phyloP scores from a whole-genome alignment of 345 rosid species.

The Camelina laxa region DNA sequence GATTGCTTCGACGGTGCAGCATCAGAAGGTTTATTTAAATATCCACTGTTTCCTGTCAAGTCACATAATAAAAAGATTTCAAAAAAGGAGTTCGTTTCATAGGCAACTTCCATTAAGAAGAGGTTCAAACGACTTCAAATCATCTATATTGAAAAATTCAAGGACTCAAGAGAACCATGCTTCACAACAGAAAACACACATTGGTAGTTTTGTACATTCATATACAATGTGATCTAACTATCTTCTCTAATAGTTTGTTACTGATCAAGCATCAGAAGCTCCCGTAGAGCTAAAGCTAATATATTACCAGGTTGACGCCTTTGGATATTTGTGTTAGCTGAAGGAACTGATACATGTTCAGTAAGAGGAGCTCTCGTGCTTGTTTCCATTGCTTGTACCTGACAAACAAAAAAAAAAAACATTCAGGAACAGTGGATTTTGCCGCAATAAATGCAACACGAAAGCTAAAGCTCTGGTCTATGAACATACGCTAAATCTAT shows the following conservation, averaged over 20 bases:
- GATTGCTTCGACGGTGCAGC: conserved; percentile 46
- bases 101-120: neutral
- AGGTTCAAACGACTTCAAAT: conserved; percentile 4
- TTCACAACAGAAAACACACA: conserved; percentile 6
- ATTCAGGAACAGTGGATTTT: neutral
- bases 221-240: conserved; percentile 14
- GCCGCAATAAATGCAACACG: conserved; percentile 3
- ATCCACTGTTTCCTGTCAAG: conserved; percentile 52
- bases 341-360: conserved; percentile 29
- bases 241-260: neutral
- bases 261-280: conserved; percentile 16
- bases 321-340: conserved; percentile 41
- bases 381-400: conserved; percentile 50
- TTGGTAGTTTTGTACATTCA: conserved; percentile 1
- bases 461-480: conserved; percentile 19
- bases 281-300: neutral
- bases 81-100: neutral
- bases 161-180: conserved; percentile 1
- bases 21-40: conserved; percentile 43
- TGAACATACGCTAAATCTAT: conserved; percentile 24
- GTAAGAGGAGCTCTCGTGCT: conserved; percentile 45
- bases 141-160: neutral
- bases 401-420: neutral
- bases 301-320: conserved; percentile 52
- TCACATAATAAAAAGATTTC: neutral